phyloP scores from a whole-genome alignment of 202 grass and related monocot species.

The Panicum virgatum region DNA sequence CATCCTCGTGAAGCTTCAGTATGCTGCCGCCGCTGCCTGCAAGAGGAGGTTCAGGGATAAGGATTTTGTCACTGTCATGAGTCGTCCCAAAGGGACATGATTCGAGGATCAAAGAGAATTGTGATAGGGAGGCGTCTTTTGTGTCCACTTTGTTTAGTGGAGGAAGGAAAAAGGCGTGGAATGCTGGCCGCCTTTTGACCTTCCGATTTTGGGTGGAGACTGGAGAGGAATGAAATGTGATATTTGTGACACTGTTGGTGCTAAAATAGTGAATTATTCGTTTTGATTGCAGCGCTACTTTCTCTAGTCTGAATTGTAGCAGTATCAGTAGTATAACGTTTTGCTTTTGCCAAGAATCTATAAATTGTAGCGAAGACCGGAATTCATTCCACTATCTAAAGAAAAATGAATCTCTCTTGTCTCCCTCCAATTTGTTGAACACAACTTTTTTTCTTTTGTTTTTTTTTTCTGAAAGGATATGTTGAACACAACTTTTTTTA shows the following conservation, averaged over 20 bases:
- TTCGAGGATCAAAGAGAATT: not conserved
- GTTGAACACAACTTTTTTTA: too few relatives aligned
- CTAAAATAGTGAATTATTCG: not conserved
- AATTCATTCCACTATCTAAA: too few relatives aligned
- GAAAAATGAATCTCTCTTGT: not conserved
- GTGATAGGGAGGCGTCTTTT: not conserved
- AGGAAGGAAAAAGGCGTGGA: not conserved
- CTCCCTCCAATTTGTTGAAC: not conserved
- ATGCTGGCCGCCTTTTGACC: slow-evolving; percentile 31
- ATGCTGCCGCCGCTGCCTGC: slow-evolving; percentile 75
- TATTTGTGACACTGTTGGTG: not conserved
- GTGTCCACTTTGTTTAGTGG: slow-evolving; percentile 34
- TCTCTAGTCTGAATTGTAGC: not conserved
- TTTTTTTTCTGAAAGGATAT: not conserved
- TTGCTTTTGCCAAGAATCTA: not conserved
- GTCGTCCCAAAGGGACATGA: slow-evolving; percentile 5
- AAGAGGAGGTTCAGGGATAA: slow-evolving; percentile 38
- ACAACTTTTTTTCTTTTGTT: too few relatives aligned
- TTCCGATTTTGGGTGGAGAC: not conserved
- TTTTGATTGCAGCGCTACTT: not conserved
- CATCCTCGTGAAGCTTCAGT: slow-evolving; percentile 83
- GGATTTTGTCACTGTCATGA: slow-evolving; percentile 44
- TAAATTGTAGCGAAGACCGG: not conserved
- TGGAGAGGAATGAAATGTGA: not conserved
- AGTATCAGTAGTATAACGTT: too few relatives aligned